These are phyloP conservation scores for Pseudogymnoascus sp. DNA, from an alignment of 2,329 filamentous ascomycete species.

Conservation along the genomic window DNA sequence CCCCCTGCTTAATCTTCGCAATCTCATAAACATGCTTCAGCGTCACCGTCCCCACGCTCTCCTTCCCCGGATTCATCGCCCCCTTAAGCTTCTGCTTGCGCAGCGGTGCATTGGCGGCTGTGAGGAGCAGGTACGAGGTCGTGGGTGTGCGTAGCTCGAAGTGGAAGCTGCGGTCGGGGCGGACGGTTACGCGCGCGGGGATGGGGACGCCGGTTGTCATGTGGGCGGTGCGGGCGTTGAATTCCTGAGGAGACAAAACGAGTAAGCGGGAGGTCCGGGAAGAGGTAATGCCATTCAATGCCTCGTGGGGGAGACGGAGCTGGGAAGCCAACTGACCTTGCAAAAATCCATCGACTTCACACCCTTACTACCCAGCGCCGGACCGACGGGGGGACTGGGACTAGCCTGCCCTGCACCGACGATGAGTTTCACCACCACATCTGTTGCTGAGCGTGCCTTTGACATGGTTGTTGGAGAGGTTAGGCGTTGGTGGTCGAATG, in stretches of 20 bases:
- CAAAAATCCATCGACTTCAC: slow-evolving; percentile 99
- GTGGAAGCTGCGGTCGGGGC: slow-evolving; percentile 83
- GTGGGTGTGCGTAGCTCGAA: slow-evolving; percentile 92
- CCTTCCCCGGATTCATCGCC: slow-evolving; percentile 64
- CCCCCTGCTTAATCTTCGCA: slow-evolving; percentile 85
- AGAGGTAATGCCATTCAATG: slow-evolving; percentile 10
- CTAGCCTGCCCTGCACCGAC: slow-evolving; percentile 93
- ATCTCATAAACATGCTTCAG: slow-evolving; percentile 98
- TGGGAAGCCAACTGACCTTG: slow-evolving; percentile 54
- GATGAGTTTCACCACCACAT: slow-evolving; percentile 92
- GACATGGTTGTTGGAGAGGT: slow-evolving; percentile 22
- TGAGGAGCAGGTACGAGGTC: slow-evolving; percentile 83
- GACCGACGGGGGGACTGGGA: slow-evolving; percentile 91
- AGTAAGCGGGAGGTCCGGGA: not conserved
- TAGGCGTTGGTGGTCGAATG: not conserved
- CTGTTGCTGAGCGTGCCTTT: slow-evolving; percentile 29
- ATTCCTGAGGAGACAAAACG: slow-evolving; percentile 56
- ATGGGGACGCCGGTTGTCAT: slow-evolving; percentile 76
- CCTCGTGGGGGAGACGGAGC: slow-evolving; percentile 9
- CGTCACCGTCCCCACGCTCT: slow-evolving; percentile 75
- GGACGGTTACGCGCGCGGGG: slow-evolving; percentile 83
- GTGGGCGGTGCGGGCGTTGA: slow-evolving; percentile 88
- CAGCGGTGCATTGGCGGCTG: slow-evolving; percentile 66
- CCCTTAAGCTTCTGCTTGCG: slow-evolving; percentile 72
- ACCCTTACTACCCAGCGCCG: slow-evolving; percentile 91